Evolutionary conservation across 2,329 filamentous ascomycete species (phyloP).

Genomic region (Epichloe scottii): DNA sequence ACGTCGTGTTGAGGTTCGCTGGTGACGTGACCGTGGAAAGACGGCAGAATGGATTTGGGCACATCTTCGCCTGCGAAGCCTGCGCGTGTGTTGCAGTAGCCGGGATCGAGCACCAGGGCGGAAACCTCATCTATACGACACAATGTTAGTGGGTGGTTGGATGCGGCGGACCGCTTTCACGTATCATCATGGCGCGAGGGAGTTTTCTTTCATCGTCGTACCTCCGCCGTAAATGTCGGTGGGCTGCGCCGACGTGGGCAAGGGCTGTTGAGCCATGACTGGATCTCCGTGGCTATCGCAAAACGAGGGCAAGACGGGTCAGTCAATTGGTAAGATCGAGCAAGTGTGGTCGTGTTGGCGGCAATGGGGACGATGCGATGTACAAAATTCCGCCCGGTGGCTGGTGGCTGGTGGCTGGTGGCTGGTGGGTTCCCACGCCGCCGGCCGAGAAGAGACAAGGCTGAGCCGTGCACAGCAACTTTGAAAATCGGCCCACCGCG

Average conservation of each 20-base stretch:
- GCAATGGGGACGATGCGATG: slow-evolving; percentile 2
- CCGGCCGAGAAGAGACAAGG: no score
- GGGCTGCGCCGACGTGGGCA: slow-evolving; percentile 43
- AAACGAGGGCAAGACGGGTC: background rate
- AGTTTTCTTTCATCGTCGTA: slow-evolving; percentile 17
- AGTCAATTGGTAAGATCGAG: background rate
- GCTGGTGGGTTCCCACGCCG: slow-evolving; percentile 10
- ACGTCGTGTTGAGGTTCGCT: slow-evolving; percentile 39
- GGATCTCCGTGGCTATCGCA: slow-evolving; percentile 3
- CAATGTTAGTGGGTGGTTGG: slow-evolving; percentile 2
- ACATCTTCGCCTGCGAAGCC: slow-evolving; percentile 97
- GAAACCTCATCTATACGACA: slow-evolving; percentile 73
- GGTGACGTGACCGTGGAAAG: slow-evolving; percentile 63
- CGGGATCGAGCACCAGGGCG: slow-evolving; percentile 89
- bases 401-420: background rate
- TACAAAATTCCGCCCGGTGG: background rate
- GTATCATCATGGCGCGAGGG: background rate
- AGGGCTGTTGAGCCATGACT: slow-evolving; percentile 42
- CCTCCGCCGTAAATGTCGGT: slow-evolving; percentile 54
- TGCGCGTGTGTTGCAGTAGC: slow-evolving; percentile 80
- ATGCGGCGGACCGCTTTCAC: background rate
- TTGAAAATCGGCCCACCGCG: background rate
- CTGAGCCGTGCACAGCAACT: background rate
- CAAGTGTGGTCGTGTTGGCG: slow-evolving; percentile 4
- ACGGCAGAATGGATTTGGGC: slow-evolving; percentile 84